phyloP scores from a whole-genome alignment of 805 yeast genomes.

The Ogataea wickerhamii region DNA sequence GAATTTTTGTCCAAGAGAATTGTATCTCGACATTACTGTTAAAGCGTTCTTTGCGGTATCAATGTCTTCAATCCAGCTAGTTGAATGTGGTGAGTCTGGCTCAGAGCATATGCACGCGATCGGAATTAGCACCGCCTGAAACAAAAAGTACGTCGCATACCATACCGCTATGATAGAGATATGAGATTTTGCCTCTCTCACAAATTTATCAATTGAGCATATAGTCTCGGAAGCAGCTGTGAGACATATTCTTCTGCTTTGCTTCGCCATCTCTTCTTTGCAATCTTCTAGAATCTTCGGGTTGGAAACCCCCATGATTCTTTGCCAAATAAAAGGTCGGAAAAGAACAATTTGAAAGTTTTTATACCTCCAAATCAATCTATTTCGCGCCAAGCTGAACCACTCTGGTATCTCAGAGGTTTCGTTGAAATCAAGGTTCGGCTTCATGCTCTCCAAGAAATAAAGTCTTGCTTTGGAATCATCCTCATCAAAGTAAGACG shows the following conservation, averaged over 20 bases:
- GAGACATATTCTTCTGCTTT: slow-evolving; percentile 48
- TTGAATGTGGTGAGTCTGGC: slow-evolving; percentile 42
- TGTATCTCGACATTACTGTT: slow-evolving; percentile 36
- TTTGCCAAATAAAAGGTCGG: slow-evolving; percentile 55
- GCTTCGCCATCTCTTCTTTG: slow-evolving; percentile 41
- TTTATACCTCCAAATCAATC: slow-evolving; percentile 57
- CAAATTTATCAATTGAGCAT: slow-evolving; percentile 42
- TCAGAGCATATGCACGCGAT: slow-evolving; percentile 52
- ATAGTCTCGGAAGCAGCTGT: slow-evolving; percentile 53
- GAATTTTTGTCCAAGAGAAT: slow-evolving; percentile 44
- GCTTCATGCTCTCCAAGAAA: slow-evolving; percentile 22
- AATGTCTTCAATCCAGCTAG: slow-evolving; percentile 43
- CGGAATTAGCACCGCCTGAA: slow-evolving; percentile 61
- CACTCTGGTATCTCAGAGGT: slow-evolving; percentile 39
- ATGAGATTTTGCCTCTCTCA: slow-evolving; percentile 17
- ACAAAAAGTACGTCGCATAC: slow-evolving; percentile 61
- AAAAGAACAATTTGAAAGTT: slow-evolving; percentile 53
- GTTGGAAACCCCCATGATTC: slow-evolving; percentile 38
- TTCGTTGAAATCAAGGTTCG: slow-evolving; percentile 15
- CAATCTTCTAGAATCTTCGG: slow-evolving; percentile 31
- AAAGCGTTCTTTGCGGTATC: slow-evolving; percentile 39
- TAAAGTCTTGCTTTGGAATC: slow-evolving; percentile 27
- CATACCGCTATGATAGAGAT: slow-evolving; percentile 51
- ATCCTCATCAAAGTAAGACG: slow-evolving; percentile 45
- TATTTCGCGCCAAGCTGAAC: slow-evolving; percentile 50